phyloP scores from a whole-genome alignment of 2,329 filamentous ascomycete genomes.

The Helicocarpus griseus region DNA sequence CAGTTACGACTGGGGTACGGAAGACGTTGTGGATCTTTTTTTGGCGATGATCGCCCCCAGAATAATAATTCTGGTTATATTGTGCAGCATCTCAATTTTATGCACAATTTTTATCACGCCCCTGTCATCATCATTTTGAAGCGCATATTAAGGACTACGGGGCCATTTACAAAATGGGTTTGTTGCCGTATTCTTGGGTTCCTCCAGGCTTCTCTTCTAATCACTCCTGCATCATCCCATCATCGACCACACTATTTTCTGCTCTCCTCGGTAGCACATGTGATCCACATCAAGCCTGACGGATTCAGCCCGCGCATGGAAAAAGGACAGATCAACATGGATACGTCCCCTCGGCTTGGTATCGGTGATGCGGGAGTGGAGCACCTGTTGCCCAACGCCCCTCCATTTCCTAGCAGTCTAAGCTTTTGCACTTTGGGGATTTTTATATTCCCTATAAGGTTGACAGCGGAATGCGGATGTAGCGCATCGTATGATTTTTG shows the following conservation, averaged over 20 bases:
- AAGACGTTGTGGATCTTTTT: not conserved
- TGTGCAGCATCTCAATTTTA: not conserved
- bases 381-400: not conserved
- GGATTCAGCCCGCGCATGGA: not conserved
- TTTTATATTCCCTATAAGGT: not conserved
- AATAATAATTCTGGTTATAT: not conserved
- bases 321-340: not conserved
- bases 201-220: too few relatives aligned
- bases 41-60: not conserved
- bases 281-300: not conserved
- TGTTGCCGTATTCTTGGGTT: not conserved
- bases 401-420: not conserved
- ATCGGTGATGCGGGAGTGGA: not conserved
- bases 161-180: not conserved
- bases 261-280: not conserved
- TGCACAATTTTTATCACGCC: too few relatives aligned
- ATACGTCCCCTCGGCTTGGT: conserved; percentile 1
- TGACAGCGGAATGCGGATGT: not conserved
- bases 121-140: too few relatives aligned
- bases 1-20: not conserved
- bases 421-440: not conserved
- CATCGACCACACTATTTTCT: not conserved
- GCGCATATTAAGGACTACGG: too few relatives aligned
- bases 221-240: not conserved
- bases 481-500: conserved; percentile 1